phyloP scores from a whole-genome alignment of 1,284 basidiomycete species.

The Ceratobasidium sp. region DNA sequence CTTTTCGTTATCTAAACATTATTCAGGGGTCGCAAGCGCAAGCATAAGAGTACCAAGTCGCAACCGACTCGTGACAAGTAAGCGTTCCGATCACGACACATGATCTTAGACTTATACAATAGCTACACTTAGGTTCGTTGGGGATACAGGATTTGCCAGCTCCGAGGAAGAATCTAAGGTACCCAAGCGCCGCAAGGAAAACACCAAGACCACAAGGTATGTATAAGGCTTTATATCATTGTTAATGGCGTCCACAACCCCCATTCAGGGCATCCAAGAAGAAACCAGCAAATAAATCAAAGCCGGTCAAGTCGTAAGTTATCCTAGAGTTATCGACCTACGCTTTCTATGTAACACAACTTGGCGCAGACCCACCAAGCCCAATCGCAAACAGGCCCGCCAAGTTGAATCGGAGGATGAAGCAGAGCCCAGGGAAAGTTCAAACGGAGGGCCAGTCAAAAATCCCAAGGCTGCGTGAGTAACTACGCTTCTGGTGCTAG shows the following conservation, averaged over 20 bases:
- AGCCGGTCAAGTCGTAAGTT: not conserved
- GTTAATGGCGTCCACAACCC: not conserved
- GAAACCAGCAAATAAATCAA: not conserved
- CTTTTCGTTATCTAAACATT: too few species aligned
- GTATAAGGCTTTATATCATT: not conserved
- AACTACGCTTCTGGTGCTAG: too few species aligned
- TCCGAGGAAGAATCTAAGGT: not conserved
- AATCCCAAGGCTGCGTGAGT: not conserved
- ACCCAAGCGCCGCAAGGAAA: not conserved
- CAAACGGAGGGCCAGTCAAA: not conserved
- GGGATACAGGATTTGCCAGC: not conserved
- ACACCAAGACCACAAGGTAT: not conserved
- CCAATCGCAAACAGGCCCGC: not conserved
- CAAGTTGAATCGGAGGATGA: not conserved
- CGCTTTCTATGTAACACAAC: not conserved
- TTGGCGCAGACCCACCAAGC: not conserved
- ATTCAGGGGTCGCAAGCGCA: not conserved
- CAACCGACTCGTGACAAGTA: not conserved
- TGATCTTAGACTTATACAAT: too few species aligned
- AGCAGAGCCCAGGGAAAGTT: too few species aligned
- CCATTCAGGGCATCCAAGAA: not conserved
- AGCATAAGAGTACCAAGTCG: not conserved
- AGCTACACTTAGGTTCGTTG: not conserved
- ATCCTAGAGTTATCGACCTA: too few species aligned
- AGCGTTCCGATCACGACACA: not conserved